These are phyloP conservation scores for Quercus engelmannii DNA, from an alignment of 306 rosid genomes.

Conservation along the genomic window DNA sequence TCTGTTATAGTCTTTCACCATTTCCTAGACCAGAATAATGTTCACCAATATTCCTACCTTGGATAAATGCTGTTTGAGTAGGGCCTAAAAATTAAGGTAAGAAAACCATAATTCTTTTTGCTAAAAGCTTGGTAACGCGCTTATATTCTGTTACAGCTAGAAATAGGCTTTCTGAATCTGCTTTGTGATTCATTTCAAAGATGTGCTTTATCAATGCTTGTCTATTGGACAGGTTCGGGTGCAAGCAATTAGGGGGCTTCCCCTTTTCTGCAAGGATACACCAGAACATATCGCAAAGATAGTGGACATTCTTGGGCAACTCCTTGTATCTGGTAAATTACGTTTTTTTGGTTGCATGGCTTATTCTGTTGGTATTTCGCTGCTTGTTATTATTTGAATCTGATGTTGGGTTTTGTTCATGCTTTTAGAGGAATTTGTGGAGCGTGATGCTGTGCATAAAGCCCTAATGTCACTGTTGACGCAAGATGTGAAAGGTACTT, in stretches of 20 bases:
- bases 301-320: constrained; percentile 93
- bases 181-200: neutral
- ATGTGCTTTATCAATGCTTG: neutral
- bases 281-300: constrained; percentile 86
- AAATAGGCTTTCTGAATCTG: neutral
- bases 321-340: constrained; percentile 68
- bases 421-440: constrained; percentile 89
- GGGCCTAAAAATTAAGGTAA: no score
- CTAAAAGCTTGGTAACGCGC: no score
- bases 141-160: no score
- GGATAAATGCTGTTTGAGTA: no score
- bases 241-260: constrained; percentile 96
- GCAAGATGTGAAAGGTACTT: constrained; percentile 92
- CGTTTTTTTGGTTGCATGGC: neutral
- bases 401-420: constrained; percentile 27
- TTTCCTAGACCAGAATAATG: no score
- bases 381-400: constrained; percentile 12
- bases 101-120: no score
- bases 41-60: no score
- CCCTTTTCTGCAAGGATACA: constrained; percentile 96
- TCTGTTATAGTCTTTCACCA: no score
- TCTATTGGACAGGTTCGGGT: constrained; percentile 73
- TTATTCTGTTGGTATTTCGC: neutral
- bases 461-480: constrained; percentile 94
- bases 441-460: constrained; percentile 96